A percentile compares a stretch with the other conserved stretches of the same genome.
phyloP scores from a whole-genome alignment of 108 stramenopile species.

The Craspedostauros australis region DNA sequence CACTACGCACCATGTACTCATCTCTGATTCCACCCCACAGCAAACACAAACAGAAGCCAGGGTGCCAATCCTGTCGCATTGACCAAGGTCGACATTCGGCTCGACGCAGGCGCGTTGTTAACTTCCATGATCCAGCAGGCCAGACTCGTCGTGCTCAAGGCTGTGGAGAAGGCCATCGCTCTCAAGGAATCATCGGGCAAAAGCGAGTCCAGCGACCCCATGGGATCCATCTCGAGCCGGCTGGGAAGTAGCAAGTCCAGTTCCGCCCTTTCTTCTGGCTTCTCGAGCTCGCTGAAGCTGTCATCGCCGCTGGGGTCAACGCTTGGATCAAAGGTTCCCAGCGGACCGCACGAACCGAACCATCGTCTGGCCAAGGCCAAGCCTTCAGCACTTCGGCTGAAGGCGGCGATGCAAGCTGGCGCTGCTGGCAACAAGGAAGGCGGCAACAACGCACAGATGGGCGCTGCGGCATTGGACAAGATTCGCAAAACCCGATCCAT shows the following conservation, averaged over 20 bases:
- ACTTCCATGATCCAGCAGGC: slow-evolving; percentile 61
- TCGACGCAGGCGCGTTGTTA: slow-evolving; percentile 37
- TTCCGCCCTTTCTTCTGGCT: slow-evolving; percentile 8
- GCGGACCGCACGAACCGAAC: background rate
- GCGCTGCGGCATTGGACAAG: slow-evolving; percentile 12
- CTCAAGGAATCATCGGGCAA: background rate
- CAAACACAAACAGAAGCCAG: no score
- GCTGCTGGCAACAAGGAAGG: slow-evolving; percentile 1
- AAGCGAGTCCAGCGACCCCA: background rate
- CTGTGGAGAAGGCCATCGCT: slow-evolving; percentile 42
- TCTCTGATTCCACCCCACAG: no score
- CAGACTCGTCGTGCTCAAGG: slow-evolving; percentile 52
- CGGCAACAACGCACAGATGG: no score
- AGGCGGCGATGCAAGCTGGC: slow-evolving; percentile 25
- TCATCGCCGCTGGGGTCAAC: slow-evolving; percentile 1
- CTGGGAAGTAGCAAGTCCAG: background rate
- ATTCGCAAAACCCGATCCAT: slow-evolving; percentile 42
- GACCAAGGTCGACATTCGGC: slow-evolving; percentile 30
- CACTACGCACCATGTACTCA: no score
- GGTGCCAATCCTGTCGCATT: no score
- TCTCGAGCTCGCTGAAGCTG: slow-evolving; percentile 30
- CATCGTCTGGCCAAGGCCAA: slow-evolving; percentile 31
- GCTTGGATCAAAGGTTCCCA: no score
- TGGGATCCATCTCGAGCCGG: background rate
- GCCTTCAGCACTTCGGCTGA: slow-evolving; percentile 35